Evolutionary conservation across 2,329 filamentous ascomycete genomes (phyloP).

Genomic region (Immersiporthe knoxdaviesiana): DNA sequence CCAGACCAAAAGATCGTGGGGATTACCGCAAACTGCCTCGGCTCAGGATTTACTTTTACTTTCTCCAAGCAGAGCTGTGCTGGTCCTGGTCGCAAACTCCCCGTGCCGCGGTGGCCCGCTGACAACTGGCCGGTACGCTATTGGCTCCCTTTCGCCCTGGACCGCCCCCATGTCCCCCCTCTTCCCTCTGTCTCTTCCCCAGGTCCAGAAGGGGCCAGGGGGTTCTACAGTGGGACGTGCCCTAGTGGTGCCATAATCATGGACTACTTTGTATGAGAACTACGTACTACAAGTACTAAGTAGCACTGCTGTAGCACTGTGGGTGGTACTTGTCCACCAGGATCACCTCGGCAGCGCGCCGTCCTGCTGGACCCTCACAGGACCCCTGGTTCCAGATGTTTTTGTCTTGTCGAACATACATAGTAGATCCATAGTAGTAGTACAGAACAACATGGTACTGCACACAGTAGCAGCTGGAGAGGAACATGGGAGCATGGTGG

Average conservation of each 20-base stretch:
- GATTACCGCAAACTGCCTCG: conserved; percentile 5
- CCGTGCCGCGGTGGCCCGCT: background rate
- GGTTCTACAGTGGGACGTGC: background rate
- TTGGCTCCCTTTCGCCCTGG: background rate
- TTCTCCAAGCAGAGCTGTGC: background rate
- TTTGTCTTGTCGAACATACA: background rate
- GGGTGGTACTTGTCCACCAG: background rate
- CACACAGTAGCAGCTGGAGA: background rate
- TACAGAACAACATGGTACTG: background rate
- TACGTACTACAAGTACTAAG: no score
- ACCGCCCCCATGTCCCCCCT: background rate
- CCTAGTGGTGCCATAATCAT: no score
- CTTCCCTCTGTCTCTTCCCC: background rate
- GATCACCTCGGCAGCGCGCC: background rate
- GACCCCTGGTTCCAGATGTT: background rate
- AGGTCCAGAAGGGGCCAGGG: background rate
- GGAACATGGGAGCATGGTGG: conserved; percentile 6
- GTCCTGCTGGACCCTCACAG: background rate
- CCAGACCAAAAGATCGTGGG: conserved; percentile 1
- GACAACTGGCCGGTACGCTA: conserved; percentile 5
- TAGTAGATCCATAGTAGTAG: background rate
- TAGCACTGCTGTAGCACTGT: background rate
- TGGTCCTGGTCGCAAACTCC: conserved; percentile 14
- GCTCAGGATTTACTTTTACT: background rate
- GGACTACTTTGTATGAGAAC: background rate